These are phyloP conservation scores for Erysimum cheiri DNA, from an alignment of 441 rosid genomes.

Conservation along the genomic window DNA sequence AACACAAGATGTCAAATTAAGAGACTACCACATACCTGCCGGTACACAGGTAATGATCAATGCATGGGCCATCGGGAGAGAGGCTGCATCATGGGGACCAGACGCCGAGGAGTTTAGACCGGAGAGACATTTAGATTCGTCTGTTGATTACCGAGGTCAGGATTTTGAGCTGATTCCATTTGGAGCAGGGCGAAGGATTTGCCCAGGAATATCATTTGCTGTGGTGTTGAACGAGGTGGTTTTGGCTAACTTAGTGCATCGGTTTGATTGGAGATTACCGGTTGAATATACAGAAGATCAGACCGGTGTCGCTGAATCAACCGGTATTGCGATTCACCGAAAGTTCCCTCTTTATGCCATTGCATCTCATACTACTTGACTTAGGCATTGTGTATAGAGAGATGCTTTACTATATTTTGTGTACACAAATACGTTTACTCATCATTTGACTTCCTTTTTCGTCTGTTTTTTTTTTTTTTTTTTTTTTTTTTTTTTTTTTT, in stretches of 20 bases:
- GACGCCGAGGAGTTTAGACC: conserved; percentile 34
- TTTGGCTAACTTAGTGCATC: conserved; percentile 33
- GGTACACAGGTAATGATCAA: conserved; percentile 33
- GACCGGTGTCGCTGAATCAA: conserved; percentile 21
- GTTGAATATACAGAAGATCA: conserved; percentile 3
- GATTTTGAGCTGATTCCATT: conserved; percentile 34
- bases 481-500: too few relatives aligned
- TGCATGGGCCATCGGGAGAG: conserved; percentile 39
- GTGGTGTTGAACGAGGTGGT: conserved; percentile 23
- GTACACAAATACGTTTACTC: too few relatives aligned
- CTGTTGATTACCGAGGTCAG: conserved; percentile 30
- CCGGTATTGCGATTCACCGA: conserved; percentile 14
- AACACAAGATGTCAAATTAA: conserved; percentile 26
- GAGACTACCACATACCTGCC: conserved; percentile 22
- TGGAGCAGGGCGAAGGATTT: conserved; percentile 42
- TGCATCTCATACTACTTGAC: conserved; percentile 24
- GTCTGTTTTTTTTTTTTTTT: too few relatives aligned
- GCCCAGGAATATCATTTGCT: conserved; percentile 35
- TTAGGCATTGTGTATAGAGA: not conserved
- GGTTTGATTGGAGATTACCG: conserved; percentile 34
- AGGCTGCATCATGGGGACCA: conserved; percentile 31
- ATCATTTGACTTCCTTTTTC: too few relatives aligned
- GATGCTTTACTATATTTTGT: too few relatives aligned
- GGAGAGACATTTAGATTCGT: conserved; percentile 31
- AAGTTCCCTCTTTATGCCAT: conserved; percentile 37